Conservation (phyloP, 352 stramenopile genomes). For the Phytophthora pinifolia region DNA sequence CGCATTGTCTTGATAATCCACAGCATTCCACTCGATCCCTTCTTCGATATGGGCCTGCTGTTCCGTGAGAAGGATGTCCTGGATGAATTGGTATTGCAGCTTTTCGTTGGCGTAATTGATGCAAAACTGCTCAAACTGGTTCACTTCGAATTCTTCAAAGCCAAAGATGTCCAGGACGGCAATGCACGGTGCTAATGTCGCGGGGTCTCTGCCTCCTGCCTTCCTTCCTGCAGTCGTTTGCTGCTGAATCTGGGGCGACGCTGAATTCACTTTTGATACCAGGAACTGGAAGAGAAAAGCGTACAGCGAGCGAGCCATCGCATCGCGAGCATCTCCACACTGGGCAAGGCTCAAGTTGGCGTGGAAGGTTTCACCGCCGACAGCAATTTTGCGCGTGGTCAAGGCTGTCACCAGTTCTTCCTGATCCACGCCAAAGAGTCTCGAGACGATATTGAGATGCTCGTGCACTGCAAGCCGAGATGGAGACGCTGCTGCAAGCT, state of each 20-base stretch:
- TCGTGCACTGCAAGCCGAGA: constrained; percentile 41
- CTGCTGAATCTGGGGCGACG: constrained; percentile 28
- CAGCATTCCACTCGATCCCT: constrained; percentile 63
- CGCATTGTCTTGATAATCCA: constrained; percentile 79
- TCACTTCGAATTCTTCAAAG: constrained; percentile 88
- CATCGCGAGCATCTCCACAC: constrained; percentile 68
- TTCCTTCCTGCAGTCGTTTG: constrained; percentile 7
- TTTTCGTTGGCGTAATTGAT: constrained; percentile 87
- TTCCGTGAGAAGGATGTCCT: constrained; percentile 77
- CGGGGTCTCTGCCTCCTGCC: constrained; percentile 19
- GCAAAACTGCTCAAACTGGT: constrained; percentile 82
- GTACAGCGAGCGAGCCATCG: constrained; percentile 79
- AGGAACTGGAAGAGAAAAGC: constrained; percentile 84
- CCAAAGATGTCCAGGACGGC: constrained; percentile 91
- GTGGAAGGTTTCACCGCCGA: constrained; percentile 65
- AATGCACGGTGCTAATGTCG: constrained; percentile 46
- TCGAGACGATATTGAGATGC: constrained; percentile 43
- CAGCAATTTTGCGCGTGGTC: constrained; percentile 70
- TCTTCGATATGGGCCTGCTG: constrained; percentile 75
- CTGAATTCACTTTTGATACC: constrained; percentile 75
- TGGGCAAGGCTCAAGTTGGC: constrained; percentile 69
- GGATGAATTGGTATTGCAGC: constrained; percentile 83
- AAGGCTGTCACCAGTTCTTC: constrained; percentile 51
- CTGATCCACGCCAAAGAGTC: constrained; percentile 48
- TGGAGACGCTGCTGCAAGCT: constrained; percentile 30